phyloP scores from a whole-genome alignment of 1,284 basidiomycete species.

The Rhodotorula sp. region DNA sequence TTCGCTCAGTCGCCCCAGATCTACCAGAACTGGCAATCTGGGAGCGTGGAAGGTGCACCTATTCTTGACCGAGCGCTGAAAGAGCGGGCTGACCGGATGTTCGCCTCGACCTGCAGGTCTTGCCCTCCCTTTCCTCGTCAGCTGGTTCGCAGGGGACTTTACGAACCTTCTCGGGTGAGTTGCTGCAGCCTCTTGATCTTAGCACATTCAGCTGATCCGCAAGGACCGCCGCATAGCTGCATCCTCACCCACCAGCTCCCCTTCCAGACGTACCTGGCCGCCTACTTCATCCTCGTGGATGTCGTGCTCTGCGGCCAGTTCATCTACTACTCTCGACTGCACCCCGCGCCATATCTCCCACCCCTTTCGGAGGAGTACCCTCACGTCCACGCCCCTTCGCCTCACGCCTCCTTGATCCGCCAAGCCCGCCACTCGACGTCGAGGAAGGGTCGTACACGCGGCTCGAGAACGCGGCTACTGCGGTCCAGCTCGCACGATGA shows the following conservation, averaged over 20 bases:
- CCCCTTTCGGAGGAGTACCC: constrained; percentile 37
- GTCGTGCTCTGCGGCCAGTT: constrained; percentile 70
- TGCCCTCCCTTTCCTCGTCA: constrained; percentile 81
- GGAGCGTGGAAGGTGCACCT: constrained; percentile 23
- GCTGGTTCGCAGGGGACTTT: constrained; percentile 84
- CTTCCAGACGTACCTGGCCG: constrained; percentile 87
- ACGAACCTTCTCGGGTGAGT: constrained; percentile 70
- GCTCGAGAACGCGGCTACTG: not conserved
- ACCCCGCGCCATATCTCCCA: constrained; percentile 10
- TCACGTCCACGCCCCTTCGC: constrained; percentile 21
- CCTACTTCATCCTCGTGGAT: constrained; percentile 81
- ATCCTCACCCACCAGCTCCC: constrained; percentile 87
- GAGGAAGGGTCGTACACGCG: not conserved
- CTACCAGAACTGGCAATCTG: constrained; percentile 24
- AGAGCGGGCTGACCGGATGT: not conserved
- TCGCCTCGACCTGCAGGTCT: constrained; percentile 71
- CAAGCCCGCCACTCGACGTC: constrained; percentile 7
- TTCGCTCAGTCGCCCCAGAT: constrained; percentile 71
- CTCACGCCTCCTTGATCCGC: constrained; percentile 44
- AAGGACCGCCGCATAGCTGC: constrained; percentile 52
- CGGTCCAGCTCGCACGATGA: constrained; percentile 26
- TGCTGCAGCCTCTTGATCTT: no score
- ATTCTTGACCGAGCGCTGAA: not conserved
- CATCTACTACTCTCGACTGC: constrained; percentile 61
- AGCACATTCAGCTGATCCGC: constrained; percentile 1